Percentiles rank a stretch among this genome's conserved stretches.
These are phyloP conservation scores for Collybia mongolica DNA, from an alignment of 768 basidiomycete genomes.

Conservation along the genomic window DNA sequence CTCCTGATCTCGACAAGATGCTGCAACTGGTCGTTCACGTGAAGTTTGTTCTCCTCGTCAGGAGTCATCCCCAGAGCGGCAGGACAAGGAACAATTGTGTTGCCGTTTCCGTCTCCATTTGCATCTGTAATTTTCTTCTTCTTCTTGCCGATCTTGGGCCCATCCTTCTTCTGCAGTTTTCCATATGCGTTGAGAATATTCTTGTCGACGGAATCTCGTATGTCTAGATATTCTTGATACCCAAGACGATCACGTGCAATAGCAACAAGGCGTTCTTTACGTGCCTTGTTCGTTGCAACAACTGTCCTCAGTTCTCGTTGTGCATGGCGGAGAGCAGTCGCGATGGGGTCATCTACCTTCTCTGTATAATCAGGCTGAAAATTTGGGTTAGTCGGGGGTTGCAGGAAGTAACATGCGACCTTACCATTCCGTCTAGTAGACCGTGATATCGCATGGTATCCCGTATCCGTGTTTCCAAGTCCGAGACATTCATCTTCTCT, in stretches of 20 bases:
- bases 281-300: slow-evolving; percentile 78
- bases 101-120: slow-evolving; percentile 17
- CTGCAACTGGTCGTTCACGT: slow-evolving; percentile 65
- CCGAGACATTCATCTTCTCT: slow-evolving; percentile 76
- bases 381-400: not conserved
- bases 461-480: slow-evolving; percentile 71
- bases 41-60: slow-evolving; percentile 62
- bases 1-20: slow-evolving; percentile 74
- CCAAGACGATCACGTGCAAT: slow-evolving; percentile 87
- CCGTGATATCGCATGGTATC: slow-evolving; percentile 81
- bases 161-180: slow-evolving; percentile 83
- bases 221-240: slow-evolving; percentile 87
- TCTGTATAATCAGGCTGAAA: slow-evolving; percentile 68
- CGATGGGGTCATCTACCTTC: slow-evolving; percentile 92
- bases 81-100: slow-evolving; percentile 55
- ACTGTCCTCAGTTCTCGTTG: slow-evolving; percentile 80
- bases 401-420: slow-evolving; percentile 44
- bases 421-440: slow-evolving; percentile 51
- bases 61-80: slow-evolving; percentile 69
- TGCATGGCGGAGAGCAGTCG: slow-evolving; percentile 84
- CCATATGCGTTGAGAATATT: slow-evolving; percentile 72
- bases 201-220: slow-evolving; percentile 85
- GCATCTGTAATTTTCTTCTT: slow-evolving; percentile 50
- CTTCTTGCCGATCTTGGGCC: slow-evolving; percentile 74
- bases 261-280: slow-evolving; percentile 67